Percentiles rank a stretch among this genome's conserved stretches.
Conservation (phyloP, 1,284 basidiomycete species). For the Microbotryum lychnidis-dioicae region DNA sequence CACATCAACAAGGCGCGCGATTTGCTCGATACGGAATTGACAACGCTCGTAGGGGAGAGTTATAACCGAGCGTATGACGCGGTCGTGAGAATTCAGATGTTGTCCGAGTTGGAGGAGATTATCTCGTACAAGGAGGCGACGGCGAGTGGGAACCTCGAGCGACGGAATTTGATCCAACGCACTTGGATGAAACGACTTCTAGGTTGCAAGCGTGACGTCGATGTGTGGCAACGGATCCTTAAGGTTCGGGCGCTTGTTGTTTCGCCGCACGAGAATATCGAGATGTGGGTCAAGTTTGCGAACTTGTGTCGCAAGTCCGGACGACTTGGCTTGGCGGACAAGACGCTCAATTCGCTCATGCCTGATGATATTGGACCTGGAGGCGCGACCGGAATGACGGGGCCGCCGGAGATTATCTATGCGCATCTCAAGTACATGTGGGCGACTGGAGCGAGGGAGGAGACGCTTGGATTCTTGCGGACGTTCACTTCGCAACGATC, state of each 20-base stretch:
- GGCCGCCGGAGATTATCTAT: constrained; percentile 93
- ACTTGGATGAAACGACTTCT: constrained; percentile 93
- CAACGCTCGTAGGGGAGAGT: constrained; percentile 86
- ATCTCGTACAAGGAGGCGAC: constrained; percentile 76
- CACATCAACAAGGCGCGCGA: constrained; percentile 96
- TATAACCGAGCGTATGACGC: constrained; percentile 94
- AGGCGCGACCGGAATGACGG: constrained; percentile 48
- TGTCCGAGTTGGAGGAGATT: constrained; percentile 97
- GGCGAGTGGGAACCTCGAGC: constrained; percentile 83
- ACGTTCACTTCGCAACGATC: constrained; percentile 72
- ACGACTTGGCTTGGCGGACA: constrained; percentile 82
- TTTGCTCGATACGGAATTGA: constrained; percentile 82
- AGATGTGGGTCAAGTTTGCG: constrained; percentile 95
- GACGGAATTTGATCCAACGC: constrained; percentile 68
- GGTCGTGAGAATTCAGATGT: constrained; percentile 96
- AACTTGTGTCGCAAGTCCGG: constrained; percentile 80
- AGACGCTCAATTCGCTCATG: constrained; percentile 88
- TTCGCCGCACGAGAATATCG: constrained; percentile 85
- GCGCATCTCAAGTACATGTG: constrained; percentile 96
- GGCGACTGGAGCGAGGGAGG: constrained; percentile 71
- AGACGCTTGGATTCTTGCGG: constrained; percentile 76
- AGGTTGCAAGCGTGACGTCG: constrained; percentile 96
- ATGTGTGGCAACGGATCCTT: constrained; percentile 96
- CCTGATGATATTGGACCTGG: constrained; percentile 46
- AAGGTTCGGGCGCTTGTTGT: constrained; percentile 93